A percentile compares a stretch with the other conserved stretches of the same genome.
Conservation (phyloP, 441 rosid species). For the Mallotus japonicus region DNA sequence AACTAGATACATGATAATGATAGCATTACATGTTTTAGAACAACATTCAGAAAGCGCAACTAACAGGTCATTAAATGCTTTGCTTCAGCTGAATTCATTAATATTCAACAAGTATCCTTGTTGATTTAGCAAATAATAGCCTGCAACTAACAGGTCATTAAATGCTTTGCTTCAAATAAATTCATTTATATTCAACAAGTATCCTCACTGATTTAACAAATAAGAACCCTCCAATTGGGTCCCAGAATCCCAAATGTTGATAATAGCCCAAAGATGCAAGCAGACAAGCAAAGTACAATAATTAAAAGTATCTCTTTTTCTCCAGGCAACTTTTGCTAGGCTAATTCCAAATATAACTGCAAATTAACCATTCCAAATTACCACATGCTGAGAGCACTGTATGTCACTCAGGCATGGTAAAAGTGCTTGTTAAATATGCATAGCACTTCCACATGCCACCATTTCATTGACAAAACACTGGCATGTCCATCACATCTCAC, state of each 20-base stretch:
- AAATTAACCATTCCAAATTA: not conserved
- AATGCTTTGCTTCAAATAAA: too few relatives aligned
- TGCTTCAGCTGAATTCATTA: not conserved
- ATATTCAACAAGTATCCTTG: not conserved
- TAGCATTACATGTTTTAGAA: not conserved
- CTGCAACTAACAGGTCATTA: too few relatives aligned
- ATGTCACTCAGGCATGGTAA: not conserved
- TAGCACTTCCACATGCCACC: not conserved
- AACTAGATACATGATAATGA: not conserved
- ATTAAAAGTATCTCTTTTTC: not conserved
- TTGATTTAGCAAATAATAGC: not conserved
- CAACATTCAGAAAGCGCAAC: not conserved
- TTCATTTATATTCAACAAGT: not conserved
- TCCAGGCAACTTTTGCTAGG: constrained; percentile 1
- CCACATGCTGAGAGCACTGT: not conserved
- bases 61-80: too few relatives aligned
- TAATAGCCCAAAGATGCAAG: not conserved
- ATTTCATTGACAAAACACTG: not conserved
- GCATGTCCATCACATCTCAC: constrained; percentile 3
- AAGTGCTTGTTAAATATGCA: not conserved
- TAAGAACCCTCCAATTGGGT: not conserved
- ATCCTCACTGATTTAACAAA: not conserved
- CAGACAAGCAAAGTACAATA: not conserved
- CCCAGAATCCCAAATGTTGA: not conserved
- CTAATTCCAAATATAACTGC: not conserved